Base-by-base conservation (phyloP, 2,329 filamentous ascomycete genomes). In the Neofusicoccum cordaticola region DNA sequence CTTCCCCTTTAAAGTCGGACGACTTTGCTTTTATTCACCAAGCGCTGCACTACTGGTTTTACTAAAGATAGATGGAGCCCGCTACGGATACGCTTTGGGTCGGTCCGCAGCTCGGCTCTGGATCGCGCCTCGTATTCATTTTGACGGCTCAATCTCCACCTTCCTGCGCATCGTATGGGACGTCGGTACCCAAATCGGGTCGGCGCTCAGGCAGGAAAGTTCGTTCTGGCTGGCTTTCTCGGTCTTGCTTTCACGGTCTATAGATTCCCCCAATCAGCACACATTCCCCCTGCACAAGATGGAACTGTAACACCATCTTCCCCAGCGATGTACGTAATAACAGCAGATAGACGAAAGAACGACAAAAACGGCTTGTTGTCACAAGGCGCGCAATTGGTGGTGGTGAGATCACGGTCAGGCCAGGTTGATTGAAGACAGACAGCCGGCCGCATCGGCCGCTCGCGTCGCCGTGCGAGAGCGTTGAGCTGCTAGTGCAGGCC, bases 311-410 rank as follows among this genome's bases (percentile, higher is more conserved):
- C 42, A 17, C 42, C 15, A 44, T 17, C n/a, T 44, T 17, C 42
- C 27, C 4, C 22, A 15, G 22, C 47, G 47, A 27, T 17, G 31
- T 35, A 51, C 15, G 37, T n/a, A 39, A 15, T 39, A 19, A 39
- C 41, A 11, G 44, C 44, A 50, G 58, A 62, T 62, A 51, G 45
- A 52, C n/a, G 3, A 51, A 39, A 62, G 58, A 51, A 51, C 35
- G 45, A 52, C 58, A 50, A 41, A 50, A 50, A 51, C 12, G 6
- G 22, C 3, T 17, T 15, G 22, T 15, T 45, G 42, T 8, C 13
- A 1, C 8, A 15, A 17, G n/a, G 42, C 15, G 42, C 13, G 42
- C 42, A 15, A 45, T 8, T 17, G n/a, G 15, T 22, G n/a, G 17
- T 45, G 19, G 60, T 52, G 47, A 53, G n/a, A 13, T n/a, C n/a